These are phyloP conservation scores for Apophysomyces variabilis DNA, from an alignment of 371 early-diverging fungal genomes.

Conservation along the genomic window DNA sequence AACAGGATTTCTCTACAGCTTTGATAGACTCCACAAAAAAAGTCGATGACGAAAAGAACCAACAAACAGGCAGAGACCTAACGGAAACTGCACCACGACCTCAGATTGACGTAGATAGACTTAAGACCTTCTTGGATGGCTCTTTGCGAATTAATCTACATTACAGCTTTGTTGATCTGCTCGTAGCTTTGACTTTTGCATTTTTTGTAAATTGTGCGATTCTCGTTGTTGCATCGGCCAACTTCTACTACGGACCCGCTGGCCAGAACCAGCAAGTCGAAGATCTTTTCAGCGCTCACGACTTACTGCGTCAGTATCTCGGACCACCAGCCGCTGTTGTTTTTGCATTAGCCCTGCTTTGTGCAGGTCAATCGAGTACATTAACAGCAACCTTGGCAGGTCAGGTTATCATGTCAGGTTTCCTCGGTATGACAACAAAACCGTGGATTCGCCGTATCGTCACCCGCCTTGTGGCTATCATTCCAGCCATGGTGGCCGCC, in stretches of 20 bases:
- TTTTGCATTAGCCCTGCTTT: conserved; percentile 80
- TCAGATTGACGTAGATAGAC: conserved; percentile 18
- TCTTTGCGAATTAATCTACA: conserved; percentile 33
- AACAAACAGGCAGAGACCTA: background rate
- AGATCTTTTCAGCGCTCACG: conserved; percentile 72
- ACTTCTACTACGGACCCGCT: conserved; percentile 65
- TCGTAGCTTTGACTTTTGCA: conserved; percentile 75
- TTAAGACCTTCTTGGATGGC: conserved; percentile 21
- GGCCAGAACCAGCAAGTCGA: conserved; percentile 32
- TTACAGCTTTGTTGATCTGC: conserved; percentile 61
- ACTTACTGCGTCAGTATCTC: conserved; percentile 60
- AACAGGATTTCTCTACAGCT: conserved; percentile 2
- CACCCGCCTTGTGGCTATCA: conserved; percentile 73
- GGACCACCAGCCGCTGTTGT: conserved; percentile 70
- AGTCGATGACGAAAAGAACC: conserved; percentile 20
- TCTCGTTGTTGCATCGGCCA: conserved; percentile 79
- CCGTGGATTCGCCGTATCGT: conserved; percentile 77
- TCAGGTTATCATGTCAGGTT: conserved; percentile 86
- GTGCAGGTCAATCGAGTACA: conserved; percentile 80
- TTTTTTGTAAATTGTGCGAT: conserved; percentile 82
- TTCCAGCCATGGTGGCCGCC: conserved; percentile 78
- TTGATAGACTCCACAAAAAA: conserved; percentile 6
- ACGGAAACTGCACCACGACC: conserved; percentile 17
- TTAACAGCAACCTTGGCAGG: conserved; percentile 89
- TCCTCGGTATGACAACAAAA: conserved; percentile 69